phyloP scores from a whole-genome alignment of 208 protist species.

The Wallacemonas rigidus region DNA sequence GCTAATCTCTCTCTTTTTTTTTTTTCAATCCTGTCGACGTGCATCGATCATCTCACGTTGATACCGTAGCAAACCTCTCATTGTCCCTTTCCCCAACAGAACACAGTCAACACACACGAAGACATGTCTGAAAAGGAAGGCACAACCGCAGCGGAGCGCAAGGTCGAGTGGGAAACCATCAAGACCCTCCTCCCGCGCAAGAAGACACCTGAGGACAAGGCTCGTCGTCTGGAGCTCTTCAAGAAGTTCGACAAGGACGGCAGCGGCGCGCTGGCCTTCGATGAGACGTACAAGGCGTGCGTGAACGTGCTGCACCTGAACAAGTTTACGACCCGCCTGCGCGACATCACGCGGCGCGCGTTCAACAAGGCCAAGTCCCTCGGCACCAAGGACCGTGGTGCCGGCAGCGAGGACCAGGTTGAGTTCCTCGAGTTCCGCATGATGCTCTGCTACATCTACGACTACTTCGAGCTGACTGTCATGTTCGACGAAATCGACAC shows the following conservation, averaged over 20 bases:
- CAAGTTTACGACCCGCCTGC: conserved; percentile 33
- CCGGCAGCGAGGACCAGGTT: conserved; percentile 34
- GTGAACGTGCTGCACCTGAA: conserved; percentile 38
- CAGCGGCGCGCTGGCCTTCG: conserved; percentile 24
- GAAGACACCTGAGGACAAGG: conserved; percentile 31
- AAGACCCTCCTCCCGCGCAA: conserved; percentile 26
- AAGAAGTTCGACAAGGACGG: conserved; percentile 24
- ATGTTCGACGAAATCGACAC: conserved; percentile 68
- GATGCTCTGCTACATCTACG: conserved; percentile 35
- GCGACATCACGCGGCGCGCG: conserved; percentile 48
- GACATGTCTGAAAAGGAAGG: conserved; percentile 39
- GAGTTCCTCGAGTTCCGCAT: conserved; percentile 51
- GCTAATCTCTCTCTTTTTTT: not conserved
- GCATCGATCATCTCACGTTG: too few species aligned
- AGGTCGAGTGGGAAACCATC: conserved; percentile 23
- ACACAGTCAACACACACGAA: not conserved
- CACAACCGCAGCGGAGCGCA: conserved; percentile 45
- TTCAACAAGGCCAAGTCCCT: conserved; percentile 54
- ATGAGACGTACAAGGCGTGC: conserved; percentile 32
- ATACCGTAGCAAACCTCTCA: not conserved
- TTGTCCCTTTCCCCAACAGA: not conserved
- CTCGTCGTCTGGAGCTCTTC: conserved; percentile 35
- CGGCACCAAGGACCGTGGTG: conserved; percentile 27
- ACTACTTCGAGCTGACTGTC: conserved; percentile 36
- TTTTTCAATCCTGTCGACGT: not conserved